A percentile compares a stretch with the other conserved stretches of the same genome.
Conservation (phyloP, 2,329 filamentous ascomycete genomes). For the Epicoccum nigrum region DNA sequence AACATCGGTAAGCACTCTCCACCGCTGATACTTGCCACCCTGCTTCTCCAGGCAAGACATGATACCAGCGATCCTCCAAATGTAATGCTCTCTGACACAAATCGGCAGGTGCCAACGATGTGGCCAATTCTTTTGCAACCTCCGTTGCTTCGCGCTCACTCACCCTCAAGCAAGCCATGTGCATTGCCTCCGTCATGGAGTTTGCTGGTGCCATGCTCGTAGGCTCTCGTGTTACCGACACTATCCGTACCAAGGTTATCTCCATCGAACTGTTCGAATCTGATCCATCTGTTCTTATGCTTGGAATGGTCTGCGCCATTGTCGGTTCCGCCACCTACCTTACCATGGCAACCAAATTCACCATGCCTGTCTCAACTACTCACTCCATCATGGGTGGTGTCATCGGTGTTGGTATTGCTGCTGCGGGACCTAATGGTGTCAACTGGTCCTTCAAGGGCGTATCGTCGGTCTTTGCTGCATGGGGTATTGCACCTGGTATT, state of each 20-base stretch:
- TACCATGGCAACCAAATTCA: constrained; percentile 58
- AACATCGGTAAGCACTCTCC: constrained; percentile 59
- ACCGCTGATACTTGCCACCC: background rate
- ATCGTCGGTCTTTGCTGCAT: constrained; percentile 63
- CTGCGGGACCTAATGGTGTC: constrained; percentile 60
- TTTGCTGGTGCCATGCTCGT: constrained; percentile 53
- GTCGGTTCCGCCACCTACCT: constrained; percentile 60
- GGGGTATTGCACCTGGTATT: constrained; percentile 65
- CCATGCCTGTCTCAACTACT: constrained; percentile 62
- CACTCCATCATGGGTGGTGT: constrained; percentile 54
- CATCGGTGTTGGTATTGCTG: constrained; percentile 54
- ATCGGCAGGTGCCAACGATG: constrained; percentile 55
- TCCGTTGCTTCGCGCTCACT: constrained; percentile 56
- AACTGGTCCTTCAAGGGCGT: constrained; percentile 65
- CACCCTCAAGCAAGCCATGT: constrained; percentile 56
- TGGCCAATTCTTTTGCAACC: constrained; percentile 57
- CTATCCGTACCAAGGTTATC: constrained; percentile 57
- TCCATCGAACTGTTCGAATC: constrained; percentile 52
- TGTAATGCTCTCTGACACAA: background rate
- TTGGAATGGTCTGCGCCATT: constrained; percentile 62
- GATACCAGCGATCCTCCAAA: background rate
- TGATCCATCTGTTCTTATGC: constrained; percentile 56
- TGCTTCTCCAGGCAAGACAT: background rate
- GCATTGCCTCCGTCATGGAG: constrained; percentile 53
- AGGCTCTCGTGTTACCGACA: constrained; percentile 51